phyloP scores from a whole-genome alignment of 1,284 basidiomycete species.

The Chalciporus piperatoides region DNA sequence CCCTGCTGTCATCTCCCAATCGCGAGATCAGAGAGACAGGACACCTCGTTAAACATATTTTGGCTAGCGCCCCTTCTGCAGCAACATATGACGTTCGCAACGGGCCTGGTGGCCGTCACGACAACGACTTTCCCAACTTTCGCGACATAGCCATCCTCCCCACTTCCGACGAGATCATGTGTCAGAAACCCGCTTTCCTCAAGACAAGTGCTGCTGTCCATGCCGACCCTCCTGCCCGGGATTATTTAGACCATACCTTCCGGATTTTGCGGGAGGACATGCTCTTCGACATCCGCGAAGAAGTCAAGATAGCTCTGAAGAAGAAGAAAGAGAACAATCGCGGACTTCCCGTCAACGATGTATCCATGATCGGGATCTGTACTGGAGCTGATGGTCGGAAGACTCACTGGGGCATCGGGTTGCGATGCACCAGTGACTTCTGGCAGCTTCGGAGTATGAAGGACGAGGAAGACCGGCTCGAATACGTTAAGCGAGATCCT shows the following conservation, averaged over 20 bases:
- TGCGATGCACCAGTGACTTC: constrained; percentile 39
- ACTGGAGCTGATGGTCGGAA: constrained; percentile 33
- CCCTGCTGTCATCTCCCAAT: constrained; percentile 1
- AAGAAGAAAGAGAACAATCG: constrained; percentile 19
- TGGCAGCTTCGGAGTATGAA: constrained; percentile 37
- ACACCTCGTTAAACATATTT: constrained; percentile 42
- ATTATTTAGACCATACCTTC: constrained; percentile 63
- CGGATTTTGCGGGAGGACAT: constrained; percentile 64
- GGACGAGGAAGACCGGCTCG: neutral
- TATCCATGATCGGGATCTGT: neutral
- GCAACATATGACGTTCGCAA: constrained; percentile 20
- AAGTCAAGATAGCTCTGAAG: neutral
- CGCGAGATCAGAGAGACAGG: constrained; percentile 34
- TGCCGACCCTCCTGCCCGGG: constrained; percentile 48
- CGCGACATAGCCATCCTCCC: constrained; percentile 56
- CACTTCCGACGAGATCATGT: constrained; percentile 50
- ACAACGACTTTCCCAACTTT: constrained; percentile 60
- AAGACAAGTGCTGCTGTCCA: constrained; percentile 49
- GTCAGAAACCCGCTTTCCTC: constrained; percentile 26
- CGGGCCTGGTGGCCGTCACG: constrained; percentile 58
- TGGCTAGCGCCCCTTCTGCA: constrained; percentile 25
- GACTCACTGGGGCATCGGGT: constrained; percentile 39
- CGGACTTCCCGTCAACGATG: constrained; percentile 31
- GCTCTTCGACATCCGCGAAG: constrained; percentile 47
- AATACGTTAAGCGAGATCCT: constrained; percentile 37